Conservation (phyloP, 345 rosid genomes). For the Mallotus nudiflorus region DNA sequence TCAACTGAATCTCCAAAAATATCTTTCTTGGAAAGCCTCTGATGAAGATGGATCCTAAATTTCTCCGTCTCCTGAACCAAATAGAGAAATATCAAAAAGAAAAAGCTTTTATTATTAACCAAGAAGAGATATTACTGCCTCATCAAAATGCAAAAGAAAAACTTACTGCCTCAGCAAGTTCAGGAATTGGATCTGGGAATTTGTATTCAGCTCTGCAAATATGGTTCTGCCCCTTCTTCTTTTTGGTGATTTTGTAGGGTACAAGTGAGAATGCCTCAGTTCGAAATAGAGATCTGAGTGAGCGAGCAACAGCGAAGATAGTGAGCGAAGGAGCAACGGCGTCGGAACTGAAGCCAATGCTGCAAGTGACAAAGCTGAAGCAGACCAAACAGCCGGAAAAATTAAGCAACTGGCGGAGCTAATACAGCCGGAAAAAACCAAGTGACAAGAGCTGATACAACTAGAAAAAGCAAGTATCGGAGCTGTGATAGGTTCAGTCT, state of each 20-base stretch:
- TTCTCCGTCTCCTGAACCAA: constrained; percentile 74
- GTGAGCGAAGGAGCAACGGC: no score
- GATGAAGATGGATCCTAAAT: constrained; percentile 57
- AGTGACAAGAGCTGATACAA: no score
- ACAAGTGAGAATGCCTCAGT: constrained; percentile 18
- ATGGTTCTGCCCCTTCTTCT: constrained; percentile 13
- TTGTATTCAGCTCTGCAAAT: constrained; percentile 71
- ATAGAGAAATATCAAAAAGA: background rate
- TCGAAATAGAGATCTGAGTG: no score
- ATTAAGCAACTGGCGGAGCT: no score
- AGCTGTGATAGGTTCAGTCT: no score
- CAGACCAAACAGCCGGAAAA: no score
- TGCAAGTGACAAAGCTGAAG: no score
- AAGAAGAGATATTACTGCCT: background rate
- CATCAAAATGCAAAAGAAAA: background rate
- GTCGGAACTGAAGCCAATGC: no score
- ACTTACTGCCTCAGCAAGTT: constrained; percentile 78
- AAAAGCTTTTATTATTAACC: no score
- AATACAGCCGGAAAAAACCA: no score
- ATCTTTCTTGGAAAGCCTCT: constrained; percentile 60
- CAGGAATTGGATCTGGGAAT: constrained; percentile 89
- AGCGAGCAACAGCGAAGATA: no score
- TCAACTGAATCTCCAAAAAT: constrained; percentile 62
- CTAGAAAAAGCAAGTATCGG: no score
- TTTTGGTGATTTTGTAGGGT: constrained; percentile 22